Evolutionary conservation across 2,329 filamentous ascomycete species (phyloP).

Genomic region (Diaporthe aspalathi): DNA sequence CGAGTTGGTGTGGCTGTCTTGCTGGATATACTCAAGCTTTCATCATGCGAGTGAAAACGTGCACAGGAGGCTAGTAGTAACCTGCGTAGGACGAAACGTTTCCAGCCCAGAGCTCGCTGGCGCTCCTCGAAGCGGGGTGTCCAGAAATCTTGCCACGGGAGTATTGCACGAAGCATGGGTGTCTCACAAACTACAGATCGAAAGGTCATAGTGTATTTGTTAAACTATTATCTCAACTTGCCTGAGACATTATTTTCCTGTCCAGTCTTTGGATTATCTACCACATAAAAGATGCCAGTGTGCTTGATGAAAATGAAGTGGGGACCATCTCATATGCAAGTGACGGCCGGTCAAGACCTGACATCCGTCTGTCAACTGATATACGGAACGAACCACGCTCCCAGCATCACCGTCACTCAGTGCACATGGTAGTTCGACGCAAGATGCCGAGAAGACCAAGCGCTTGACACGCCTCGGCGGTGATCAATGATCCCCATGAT

Average conservation of each 20-base stretch:
- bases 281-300: too few relatives aligned
- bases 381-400: constrained; percentile 3
- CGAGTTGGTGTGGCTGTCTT: too few relatives aligned
- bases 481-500: constrained; percentile 25
- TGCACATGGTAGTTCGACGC: neutral
- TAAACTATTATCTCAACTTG: neutral
- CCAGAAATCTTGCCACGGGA: too few relatives aligned
- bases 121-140: neutral
- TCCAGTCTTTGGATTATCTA: too few relatives aligned
- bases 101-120: neutral
- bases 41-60: constrained; percentile 3
- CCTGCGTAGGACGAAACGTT: neutral
- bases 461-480: neutral
- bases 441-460: neutral
- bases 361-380: constrained; percentile 15
- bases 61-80: neutral
- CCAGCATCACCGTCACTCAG: neutral
- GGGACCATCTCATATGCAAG: neutral
- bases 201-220: fast-evolving
- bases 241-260: too few relatives aligned
- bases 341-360: constrained; percentile 11
- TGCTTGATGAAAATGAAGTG: too few relatives aligned
- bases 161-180: neutral
- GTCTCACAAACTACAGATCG: neutral
- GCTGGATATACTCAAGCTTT: neutral